These are phyloP conservation scores for Artemisia argyi DNA, from an alignment of 129 eudicot species.

Conservation along the genomic window DNA sequence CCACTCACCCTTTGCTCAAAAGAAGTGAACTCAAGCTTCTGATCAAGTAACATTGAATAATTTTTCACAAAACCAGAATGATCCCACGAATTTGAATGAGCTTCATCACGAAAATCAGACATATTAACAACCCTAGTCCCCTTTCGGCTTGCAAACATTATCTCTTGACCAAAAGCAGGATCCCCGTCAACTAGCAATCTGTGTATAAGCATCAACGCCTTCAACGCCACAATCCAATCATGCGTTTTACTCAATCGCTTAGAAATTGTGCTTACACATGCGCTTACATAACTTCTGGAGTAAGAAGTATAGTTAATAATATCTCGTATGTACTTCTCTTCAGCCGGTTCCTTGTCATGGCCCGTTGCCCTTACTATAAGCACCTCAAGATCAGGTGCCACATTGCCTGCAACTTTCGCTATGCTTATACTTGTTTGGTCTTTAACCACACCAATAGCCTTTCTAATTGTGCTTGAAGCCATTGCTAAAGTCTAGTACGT, in stretches of 20 bases:
- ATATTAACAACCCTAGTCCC: constrained; percentile 62
- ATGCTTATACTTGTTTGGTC: constrained; percentile 76
- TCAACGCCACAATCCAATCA: constrained; percentile 81
- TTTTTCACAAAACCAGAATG: constrained; percentile 64
- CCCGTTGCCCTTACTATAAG: constrained; percentile 67
- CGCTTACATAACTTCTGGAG: constrained; percentile 41
- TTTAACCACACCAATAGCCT: constrained; percentile 71
- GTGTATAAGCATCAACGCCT: constrained; percentile 62
- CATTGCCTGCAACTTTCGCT: constrained; percentile 67
- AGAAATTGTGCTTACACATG: constrained; percentile 45
- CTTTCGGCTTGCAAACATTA: constrained; percentile 47
- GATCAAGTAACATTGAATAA: constrained; percentile 59
- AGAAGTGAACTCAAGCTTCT: constrained; percentile 54
- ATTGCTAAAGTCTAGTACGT: constrained; percentile 19
- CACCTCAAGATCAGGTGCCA: constrained; percentile 77
- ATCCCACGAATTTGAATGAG: constrained; percentile 76
- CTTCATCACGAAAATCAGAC: constrained; percentile 66
- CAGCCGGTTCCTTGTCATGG: constrained; percentile 62
- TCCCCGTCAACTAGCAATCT: constrained; percentile 55
- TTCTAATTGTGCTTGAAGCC: constrained; percentile 68
- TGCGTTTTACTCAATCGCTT: constrained; percentile 53
- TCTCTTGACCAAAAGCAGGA: constrained; percentile 41
- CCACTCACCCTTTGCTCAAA: constrained; percentile 51
- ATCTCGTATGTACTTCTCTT: constrained; percentile 50
- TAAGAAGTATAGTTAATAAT: constrained; percentile 42